phyloP scores from a whole-genome alignment of 192 early-diverging fungal species.

The Entomortierella parvispora region DNA sequence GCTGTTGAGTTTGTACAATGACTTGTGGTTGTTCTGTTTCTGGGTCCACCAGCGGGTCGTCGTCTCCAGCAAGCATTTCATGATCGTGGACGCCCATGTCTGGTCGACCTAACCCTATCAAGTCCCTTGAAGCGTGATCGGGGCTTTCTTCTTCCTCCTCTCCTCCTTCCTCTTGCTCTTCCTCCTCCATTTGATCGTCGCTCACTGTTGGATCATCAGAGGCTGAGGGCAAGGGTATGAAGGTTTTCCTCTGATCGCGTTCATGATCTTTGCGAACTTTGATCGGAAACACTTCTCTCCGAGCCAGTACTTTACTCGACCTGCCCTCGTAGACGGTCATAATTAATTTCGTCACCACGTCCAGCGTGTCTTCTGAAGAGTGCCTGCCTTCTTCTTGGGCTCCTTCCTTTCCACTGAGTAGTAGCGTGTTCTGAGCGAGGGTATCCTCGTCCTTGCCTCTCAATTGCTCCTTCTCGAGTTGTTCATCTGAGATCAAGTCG shows the following conservation, averaged over 20 bases:
- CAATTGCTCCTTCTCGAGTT: slow-evolving; percentile 25
- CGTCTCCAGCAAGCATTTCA: no score
- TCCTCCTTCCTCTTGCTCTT: neutral
- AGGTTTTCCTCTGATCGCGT: slow-evolving; percentile 6
- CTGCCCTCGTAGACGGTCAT: slow-evolving; percentile 33
- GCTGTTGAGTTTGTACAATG: no score
- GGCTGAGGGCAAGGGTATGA: neutral
- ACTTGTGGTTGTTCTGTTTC: no score
- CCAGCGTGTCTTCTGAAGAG: neutral
- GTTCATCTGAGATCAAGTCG: slow-evolving; percentile 23
- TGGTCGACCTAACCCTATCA: no score
- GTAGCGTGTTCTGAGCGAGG: no score
- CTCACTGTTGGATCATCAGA: neutral
- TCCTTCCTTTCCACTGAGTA: no score
- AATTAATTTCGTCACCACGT: slow-evolving; percentile 18
- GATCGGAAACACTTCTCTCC: slow-evolving; percentile 29
- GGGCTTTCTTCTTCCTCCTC: slow-evolving; percentile 19
- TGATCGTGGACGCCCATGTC: no score
- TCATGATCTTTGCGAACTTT: slow-evolving; percentile 13
- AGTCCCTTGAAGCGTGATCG: slow-evolving; percentile 16
- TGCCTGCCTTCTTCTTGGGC: neutral
- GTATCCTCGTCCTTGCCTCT: neutral
- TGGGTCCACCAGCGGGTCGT: no score
- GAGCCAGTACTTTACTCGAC: slow-evolving; percentile 24
- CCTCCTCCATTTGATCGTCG: neutral